Evolutionary conservation across 345 rosid species (phyloP), one percentile per base, ranked within the genome.

Genomic region (Rubroshorea leprosula): DNA sequence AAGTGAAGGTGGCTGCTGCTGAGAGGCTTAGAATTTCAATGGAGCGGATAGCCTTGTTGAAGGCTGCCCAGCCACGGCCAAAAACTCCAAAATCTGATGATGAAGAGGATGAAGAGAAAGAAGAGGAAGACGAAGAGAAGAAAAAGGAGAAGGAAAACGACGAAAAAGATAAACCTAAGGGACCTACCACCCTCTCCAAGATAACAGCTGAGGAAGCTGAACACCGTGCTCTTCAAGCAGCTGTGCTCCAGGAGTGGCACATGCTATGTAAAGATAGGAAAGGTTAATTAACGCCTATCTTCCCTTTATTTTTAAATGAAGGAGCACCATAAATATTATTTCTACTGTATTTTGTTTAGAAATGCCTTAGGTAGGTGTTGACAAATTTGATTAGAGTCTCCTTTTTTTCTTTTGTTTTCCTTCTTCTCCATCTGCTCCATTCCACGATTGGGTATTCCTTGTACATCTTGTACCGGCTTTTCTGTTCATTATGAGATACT

Each of bases 191-290:
- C 8, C 56, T 93, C 18, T 80, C 91, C 0, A 93, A 83, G 79
- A 60, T 87, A 57, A 86, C 99, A 0, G 94, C 97, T 11, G 99
- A 93, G 75, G 98, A 89, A 72, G 87, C 87, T 29, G 97, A 93
- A 74, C 99, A 89, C 72, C 84, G 79, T 62, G 99, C 99, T 2
- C 96, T 89, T 65, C 99, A 89, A 74, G 83, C 94, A 2, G 91
- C 97, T 3, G 97, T 93, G 19, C 90, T 93, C 39, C 97, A 84
- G 68, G 97, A 93, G 60, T 93, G 99, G 99, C 99, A 89, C 80
- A 66, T 82, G 63, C 69, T 89, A 67, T 82, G 85, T 74, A 93
- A 86, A 75, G 91, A 83, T 56, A 78, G 91, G 71, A 80, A n/a
- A 44, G 47, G 72, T 58, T 84, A 62, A 72, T 35, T 19, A 20